A percentile compares a stretch with the other conserved stretches of the same genome.
These are phyloP conservation scores for Zygosaccharomyces siamensis DNA, from an alignment of 805 yeast species.

Conservation along the genomic window DNA sequence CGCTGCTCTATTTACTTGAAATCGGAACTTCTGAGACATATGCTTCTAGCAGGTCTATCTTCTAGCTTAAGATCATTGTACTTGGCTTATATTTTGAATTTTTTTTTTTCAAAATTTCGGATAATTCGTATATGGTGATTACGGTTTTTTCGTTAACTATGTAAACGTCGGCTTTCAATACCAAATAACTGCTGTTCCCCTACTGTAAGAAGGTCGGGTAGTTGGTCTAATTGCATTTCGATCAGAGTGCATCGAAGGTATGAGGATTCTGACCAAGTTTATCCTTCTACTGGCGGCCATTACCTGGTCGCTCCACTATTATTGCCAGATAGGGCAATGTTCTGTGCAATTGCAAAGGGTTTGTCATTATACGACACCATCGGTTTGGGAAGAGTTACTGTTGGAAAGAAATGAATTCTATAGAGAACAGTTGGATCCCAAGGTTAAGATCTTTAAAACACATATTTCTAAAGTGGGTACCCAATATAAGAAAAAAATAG, in stretches of 20 bases:
- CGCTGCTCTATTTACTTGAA: too few species aligned
- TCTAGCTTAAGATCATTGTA: too few species aligned
- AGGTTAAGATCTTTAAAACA: constrained; percentile 5
- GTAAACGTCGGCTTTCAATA: too few species aligned
- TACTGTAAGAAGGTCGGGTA: too few species aligned
- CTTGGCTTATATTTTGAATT: too few species aligned
- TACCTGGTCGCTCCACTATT: constrained; percentile 19
- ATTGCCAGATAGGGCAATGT: constrained; percentile 19
- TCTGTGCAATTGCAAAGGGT: constrained; percentile 15
- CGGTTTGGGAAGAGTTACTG: constrained; percentile 17
- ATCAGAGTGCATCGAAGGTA: not conserved
- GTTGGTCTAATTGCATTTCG: not conserved
- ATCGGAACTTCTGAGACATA: too few species aligned
- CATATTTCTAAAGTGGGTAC: constrained; percentile 4
- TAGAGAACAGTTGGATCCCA: constrained; percentile 17
- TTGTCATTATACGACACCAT: constrained; percentile 23
- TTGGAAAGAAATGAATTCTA: constrained; percentile 13
- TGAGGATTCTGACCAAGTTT: constrained; percentile 18
- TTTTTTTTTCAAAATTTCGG: too few species aligned
- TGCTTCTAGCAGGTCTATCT: too few species aligned
- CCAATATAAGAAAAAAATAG: constrained; percentile 7
- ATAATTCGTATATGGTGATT: too few species aligned
- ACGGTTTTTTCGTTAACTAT: too few species aligned
- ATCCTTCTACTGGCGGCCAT: constrained; percentile 11
- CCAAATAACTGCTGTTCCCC: too few species aligned